These are phyloP conservation scores for Phylloporus sp. DNA, from an alignment of 1,284 basidiomycete genomes.

Conservation along the genomic window DNA sequence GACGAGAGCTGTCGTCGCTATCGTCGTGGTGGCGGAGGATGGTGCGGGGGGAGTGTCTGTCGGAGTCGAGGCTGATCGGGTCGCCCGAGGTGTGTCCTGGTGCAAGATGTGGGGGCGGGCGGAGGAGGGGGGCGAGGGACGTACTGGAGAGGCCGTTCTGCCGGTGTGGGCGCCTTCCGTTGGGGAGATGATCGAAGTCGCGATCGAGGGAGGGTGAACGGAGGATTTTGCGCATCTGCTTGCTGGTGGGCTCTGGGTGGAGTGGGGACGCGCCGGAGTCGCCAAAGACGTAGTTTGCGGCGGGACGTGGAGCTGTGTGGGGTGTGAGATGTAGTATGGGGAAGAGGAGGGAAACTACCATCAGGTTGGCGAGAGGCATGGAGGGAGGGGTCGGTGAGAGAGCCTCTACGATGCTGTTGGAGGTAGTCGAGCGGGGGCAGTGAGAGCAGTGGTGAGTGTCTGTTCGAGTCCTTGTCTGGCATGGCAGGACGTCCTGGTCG, in stretches of 20 bases:
- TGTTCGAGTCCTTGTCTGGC: constrained; percentile 17
- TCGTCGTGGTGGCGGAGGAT: constrained; percentile 43
- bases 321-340: constrained; percentile 12
- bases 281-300: constrained; percentile 72
- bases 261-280: constrained; percentile 45
- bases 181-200: constrained; percentile 18
- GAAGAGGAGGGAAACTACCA: constrained; percentile 11
- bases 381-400: constrained; percentile 78
- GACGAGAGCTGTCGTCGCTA: constrained; percentile 67
- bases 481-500: too few species aligned
- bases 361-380: constrained; percentile 49
- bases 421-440: constrained; percentile 77
- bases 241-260: constrained; percentile 44
- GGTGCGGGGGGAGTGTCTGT: constrained; percentile 34
- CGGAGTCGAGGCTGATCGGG: constrained; percentile 47
- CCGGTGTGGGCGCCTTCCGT: constrained; percentile 26
- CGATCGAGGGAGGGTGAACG: constrained; percentile 53
- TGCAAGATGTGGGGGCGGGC: constrained; percentile 5
- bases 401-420: constrained; percentile 77
- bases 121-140: constrained; percentile 9
- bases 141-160: constrained; percentile 30
- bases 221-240: constrained; percentile 51
- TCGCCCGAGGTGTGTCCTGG: constrained; percentile 41
- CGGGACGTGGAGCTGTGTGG: constrained; percentile 53
- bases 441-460: constrained; percentile 47